Evolutionary conservation across 2,329 filamentous ascomycete genomes (phyloP), one percentile per base, ranked within the genome.

Genomic region (Reticulascus tulasneorum): DNA sequence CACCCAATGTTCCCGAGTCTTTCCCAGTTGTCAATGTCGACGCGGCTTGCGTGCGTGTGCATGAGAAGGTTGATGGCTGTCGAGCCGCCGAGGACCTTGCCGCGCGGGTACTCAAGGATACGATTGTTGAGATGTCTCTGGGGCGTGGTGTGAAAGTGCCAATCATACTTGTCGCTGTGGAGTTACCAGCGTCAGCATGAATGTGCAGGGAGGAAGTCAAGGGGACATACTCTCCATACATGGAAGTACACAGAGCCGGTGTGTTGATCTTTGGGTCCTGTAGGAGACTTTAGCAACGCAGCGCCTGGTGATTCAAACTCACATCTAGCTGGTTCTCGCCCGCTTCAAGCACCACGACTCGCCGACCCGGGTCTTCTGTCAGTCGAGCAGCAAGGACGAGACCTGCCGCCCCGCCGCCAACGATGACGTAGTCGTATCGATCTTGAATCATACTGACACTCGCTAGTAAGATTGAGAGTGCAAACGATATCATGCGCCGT

Each of bases 381-480:
- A 59, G 44, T 17, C 55, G 54, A n/a, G 52, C 54, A 15, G 56
- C 54, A 13, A 61, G 43, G 13, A 59, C 56, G 9, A 56, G 49
- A n/a, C 58, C 56, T 0, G 55, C 42, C 4, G 56, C 54, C 9
- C 58, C 58, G 18, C 58, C 56, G 6, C 58, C 56, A 3, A 58
- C 52, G 22, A 58, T 46, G 16, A 56, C 39, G 32, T 57, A 58
- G 35, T 59, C 13, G 19, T n/a, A n/a, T n/a, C n/a, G n/a, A n/a
- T n/a, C n/a, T n/a, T n/a, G n/a, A n/a, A n/a, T n/a, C n/a, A n/a
- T n/a, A n/a, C n/a, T n/a, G n/a, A n/a, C n/a, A n/a, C n/a, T n/a
- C n/a, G n/a, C n/a, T n/a, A n/a, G n/a, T n/a, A n/a, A n/a, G n/a
- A n/a, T n/a, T n/a, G n/a, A n/a, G n/a, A n/a, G n/a, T n/a, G n/a